Evolutionary conservation across 805 yeast species (phyloP), one percentile per base, ranked within the genome.

Genomic region (Ogataea allantospora): DNA sequence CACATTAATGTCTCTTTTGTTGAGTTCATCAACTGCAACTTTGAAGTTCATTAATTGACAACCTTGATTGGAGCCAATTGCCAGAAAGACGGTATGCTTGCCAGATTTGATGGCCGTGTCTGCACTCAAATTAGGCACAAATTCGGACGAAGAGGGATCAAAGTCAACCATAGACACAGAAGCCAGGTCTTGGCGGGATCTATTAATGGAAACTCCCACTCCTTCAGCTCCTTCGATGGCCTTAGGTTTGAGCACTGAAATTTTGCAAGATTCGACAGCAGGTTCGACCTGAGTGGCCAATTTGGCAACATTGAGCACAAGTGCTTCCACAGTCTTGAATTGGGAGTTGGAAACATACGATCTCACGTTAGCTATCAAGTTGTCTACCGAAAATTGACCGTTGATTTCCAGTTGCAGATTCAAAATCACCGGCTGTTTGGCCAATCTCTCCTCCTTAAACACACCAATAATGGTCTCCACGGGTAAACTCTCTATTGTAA

Each of bases 271-370:
- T 4, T 23, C 22, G 6, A 51, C 28, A 7, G 43, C 38, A 2
- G 39, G 25, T 5, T 47, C 28, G 6, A 29, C 20, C 5, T 35
- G 35, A 12, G 52, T 44, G 5, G 62, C 48, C 6, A 67, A 32
- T 12, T 59, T 51, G 3, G 87, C 80, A 18, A 87, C 82, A 8
- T 78, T 74, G 42, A 79, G 74, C 3, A 86, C 95, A 31, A 93
- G 69, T 0, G 97, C 96, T 57, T 93, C 99, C 1, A 93, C 95
- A 0, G 99, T 93, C 53, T 86, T 83, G 66, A 87, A 93, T 46
- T 79, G 78, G 2, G 95, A 75, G n/a, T 55, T 57, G 53, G 85
- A 95, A n/a, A 88, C 84, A 51, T 80, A 85, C 0, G 54, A 52
- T 0, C 73, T 67, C 4, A 84, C 70, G 2, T 58, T 64, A 18